Base-by-base conservation (phyloP, 768 basidiomycete genomes). In the Ramaria sp. region DNA sequence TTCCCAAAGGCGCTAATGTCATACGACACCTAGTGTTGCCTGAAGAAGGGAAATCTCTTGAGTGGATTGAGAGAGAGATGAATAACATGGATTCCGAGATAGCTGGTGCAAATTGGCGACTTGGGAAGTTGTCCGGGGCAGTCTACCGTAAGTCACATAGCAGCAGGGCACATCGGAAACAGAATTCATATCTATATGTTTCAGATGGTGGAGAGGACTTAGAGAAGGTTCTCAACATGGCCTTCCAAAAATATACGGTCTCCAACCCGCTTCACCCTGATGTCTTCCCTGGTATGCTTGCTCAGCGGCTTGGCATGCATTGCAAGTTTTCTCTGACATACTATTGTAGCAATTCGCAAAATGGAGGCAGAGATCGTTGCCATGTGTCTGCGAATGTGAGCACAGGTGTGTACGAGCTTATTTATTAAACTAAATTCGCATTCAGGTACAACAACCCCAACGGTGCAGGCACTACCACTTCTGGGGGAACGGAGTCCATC, bases 321-420 rank as follows among this genome's bases (percentile, higher is more conserved):
- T 46, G 12, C 31, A 9, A 54, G 42, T 34, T 54, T 4, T 27
- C 19, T 49, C 48, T 24, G 10, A 27, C 22, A 4, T 50, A 13
- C 45, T 45, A 11, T 19, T 51, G 11, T 50, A 68, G 86, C 89
- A 0, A 72, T 96, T 11, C 78, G 95, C 49, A 93, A 95, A 72
- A 99, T 99, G 95, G 95, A 99, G 65, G 89, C 92, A 15, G 94
- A 97, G 65, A 80, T 94, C 27, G 91, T 94, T 45, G 75, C 88
- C 10, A 92, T 92, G 86, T 88, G 84, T 59, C 74, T 95, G 48
- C 78, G 79, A 57, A 75, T 94, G 76, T 71, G 52, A 61, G 68
- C 60, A 11, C 20, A 33, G 15, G 15, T 31, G 37, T 34, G 7
- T 43, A 54, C 11, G 3, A 17, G 24, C 17, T 27, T 54, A 51